These are phyloP conservation scores for Suhomyces panamericanus DNA, from an alignment of 1,139 yeast genomes.

Conservation along the genomic window DNA sequence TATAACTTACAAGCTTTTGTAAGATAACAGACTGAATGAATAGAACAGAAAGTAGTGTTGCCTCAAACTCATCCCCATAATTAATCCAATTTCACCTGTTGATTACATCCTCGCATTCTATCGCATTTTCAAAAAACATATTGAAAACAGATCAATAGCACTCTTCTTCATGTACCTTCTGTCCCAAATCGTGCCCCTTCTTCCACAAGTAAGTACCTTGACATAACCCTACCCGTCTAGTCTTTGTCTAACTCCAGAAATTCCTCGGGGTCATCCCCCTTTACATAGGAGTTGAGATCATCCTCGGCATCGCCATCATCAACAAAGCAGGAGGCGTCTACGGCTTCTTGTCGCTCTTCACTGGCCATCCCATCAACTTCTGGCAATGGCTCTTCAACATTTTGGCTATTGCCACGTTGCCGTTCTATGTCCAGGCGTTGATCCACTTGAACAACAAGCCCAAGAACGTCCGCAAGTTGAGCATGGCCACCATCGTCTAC, in stretches of 20 bases:
- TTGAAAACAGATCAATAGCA: no score
- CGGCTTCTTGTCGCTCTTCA: slow-evolving; percentile 81
- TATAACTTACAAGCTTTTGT: no score
- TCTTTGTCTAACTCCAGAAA: slow-evolving; percentile 28
- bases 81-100: no score
- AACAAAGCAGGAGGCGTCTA: slow-evolving; percentile 89
- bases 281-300: slow-evolving; percentile 82
- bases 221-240: no score
- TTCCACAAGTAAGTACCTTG: background rate
- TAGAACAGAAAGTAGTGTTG: no score
- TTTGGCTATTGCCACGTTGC: slow-evolving; percentile 60
- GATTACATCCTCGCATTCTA: no score
- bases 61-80: no score
- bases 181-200: background rate
- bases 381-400: slow-evolving; percentile 83
- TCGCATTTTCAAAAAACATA: no score
- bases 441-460: slow-evolving; percentile 35
- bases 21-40: no score
- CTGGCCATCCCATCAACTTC: slow-evolving; percentile 83
- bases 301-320: slow-evolving; percentile 74
- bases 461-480: slow-evolving; percentile 43
- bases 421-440: slow-evolving; percentile 68
- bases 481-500: slow-evolving; percentile 65
- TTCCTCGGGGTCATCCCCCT: slow-evolving; percentile 70
- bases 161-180: background rate